Base-by-base conservation (phyloP, 1,284 basidiomycete genomes). In the Leccinum griseonigrum region DNA sequence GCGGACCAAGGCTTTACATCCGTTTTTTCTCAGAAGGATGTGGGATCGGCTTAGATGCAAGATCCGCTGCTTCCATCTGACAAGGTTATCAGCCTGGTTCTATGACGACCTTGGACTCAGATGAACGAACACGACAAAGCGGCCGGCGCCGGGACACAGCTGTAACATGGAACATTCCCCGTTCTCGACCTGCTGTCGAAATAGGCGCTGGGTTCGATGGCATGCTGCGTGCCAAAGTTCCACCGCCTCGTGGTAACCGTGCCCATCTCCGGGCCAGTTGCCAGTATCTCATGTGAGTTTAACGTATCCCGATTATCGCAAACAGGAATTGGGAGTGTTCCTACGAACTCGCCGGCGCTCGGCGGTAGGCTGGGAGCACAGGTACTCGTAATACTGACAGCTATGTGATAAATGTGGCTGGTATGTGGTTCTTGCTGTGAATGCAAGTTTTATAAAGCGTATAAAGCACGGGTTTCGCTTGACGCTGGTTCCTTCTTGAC, bases 361-460 rank as follows among this genome's bases (percentile, higher is more conserved):
- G 8, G 59, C 58, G 22, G 32, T 36, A 34, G 40, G 52, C 8
- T 55, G 31, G 1, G 26, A 36, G 9, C 29, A 58, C 51, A 51
- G 54, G 34, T 10, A 16, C 43, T 29, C 53, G 1, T 36, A 51
- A 7, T 36, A 13, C 31, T 50, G 4, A 60, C 16, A 54, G 51
- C 53, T 31, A 63, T 58, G 53, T 43, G 13, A 34, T 40, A 26
- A 18, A 22, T 43, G 28, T 50, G 29, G 54, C 43, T 22, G 65
- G 26, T 40, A 54, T 66, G 58, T 65, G 31, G 61, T 69, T 60
- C 28, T 60, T 66, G 64, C 69, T 71, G 69, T 69, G 58, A 53
- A 28, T 29, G 16, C 26, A 51, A 5, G 14, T 9, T 16, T 1
- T 52, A 52, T 52, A 52, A 52, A 52, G 29, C 26, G 4, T 52